Evolutionary conservation across 1,284 basidiomycete genomes (phyloP).

Genomic region (Ceratobasidium sp.): DNA sequence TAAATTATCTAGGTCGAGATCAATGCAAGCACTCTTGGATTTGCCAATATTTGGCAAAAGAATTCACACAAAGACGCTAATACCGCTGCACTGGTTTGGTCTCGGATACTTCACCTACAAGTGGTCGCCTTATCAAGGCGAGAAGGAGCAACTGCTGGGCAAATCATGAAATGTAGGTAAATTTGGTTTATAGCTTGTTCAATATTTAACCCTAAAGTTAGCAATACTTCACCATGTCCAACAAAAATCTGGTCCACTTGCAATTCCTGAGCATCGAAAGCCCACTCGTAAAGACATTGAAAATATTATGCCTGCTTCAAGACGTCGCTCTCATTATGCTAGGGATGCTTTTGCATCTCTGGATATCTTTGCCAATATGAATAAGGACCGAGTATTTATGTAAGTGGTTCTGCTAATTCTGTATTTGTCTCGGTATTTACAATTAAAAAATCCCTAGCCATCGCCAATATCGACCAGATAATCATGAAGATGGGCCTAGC

Average conservation of each 20-base stretch:
- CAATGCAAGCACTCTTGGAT: no score
- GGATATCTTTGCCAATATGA: not conserved
- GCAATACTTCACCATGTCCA: not conserved
- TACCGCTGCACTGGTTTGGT: not conserved
- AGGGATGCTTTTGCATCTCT: slow-evolving; percentile 11
- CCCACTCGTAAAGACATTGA: not conserved
- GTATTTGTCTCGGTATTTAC: not conserved
- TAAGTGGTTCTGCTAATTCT: not conserved
- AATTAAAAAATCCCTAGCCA: no score
- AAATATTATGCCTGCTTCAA: slow-evolving; percentile 12
- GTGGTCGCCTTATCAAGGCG: not conserved
- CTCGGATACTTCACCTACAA: not conserved
- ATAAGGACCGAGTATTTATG: slow-evolving; percentile 1
- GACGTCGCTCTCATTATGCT: not conserved
- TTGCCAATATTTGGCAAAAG: not conserved
- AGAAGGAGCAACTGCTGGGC: slow-evolving; percentile 6
- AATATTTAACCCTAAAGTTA: not conserved
- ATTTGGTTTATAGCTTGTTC: not conserved
- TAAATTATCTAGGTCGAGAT: no score
- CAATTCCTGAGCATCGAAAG: not conserved
- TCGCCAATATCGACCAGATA: not conserved
- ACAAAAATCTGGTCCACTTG: not conserved
- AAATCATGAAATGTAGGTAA: slow-evolving; percentile 12
- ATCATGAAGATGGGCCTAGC: not conserved
- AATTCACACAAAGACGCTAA: not conserved